These are phyloP conservation scores for Canariomyces notabilis DNA, from an alignment of 2,329 filamentous ascomycete genomes.

Conservation along the genomic window DNA sequence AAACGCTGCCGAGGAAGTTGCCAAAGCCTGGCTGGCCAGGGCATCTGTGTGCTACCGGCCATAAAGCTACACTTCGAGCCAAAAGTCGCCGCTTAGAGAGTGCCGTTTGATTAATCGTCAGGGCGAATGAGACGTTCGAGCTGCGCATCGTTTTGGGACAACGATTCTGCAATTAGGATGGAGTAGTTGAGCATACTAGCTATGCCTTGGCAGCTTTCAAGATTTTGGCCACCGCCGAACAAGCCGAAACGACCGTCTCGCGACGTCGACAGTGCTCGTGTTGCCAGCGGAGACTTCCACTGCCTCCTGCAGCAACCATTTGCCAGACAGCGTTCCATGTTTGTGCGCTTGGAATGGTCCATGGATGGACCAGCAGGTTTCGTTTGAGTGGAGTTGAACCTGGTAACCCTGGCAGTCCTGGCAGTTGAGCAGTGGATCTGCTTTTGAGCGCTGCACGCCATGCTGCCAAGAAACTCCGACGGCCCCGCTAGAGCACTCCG, in stretches of 20 bases:
- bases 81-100: background rate
- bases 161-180: background rate
- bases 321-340: background rate
- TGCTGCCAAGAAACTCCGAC: conserved; percentile 10
- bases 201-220: background rate
- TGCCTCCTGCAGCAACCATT: background rate
- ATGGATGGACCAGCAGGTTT: too few species aligned
- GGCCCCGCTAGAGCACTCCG: conserved; percentile 10
- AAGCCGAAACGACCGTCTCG: background rate
- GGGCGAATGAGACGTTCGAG: background rate
- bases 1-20: conserved; percentile 11
- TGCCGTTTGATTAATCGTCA: background rate
- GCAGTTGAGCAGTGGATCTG: background rate
- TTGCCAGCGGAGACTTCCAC: too few species aligned
- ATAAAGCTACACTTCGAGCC: conserved; percentile 1
- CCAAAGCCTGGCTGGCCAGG: conserved; percentile 9
- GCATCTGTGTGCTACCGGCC: background rate
- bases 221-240: background rate
- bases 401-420: background rate
- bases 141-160: background rate
- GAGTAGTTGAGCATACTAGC: background rate
- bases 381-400: background rate
- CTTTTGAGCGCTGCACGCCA: background rate
- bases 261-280: background rate
- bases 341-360: too few species aligned